phyloP scores from a whole-genome alignment of 129 eudicot species.

The Flaveria ramosissima region DNA sequence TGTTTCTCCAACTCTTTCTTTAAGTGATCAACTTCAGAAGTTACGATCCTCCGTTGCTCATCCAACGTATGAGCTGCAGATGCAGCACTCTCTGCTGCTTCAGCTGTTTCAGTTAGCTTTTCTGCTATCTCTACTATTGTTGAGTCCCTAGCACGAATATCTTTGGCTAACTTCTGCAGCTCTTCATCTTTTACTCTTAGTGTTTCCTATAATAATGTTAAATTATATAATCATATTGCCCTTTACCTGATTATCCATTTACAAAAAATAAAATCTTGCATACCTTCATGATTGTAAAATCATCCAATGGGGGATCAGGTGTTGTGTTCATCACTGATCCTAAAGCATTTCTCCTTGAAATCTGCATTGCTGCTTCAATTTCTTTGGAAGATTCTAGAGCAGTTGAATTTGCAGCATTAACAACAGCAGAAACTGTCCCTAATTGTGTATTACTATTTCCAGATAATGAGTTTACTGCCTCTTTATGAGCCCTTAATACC shows the following conservation, averaged over 20 bases:
- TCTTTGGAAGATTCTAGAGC: constrained; percentile 87
- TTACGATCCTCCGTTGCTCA: constrained; percentile 78
- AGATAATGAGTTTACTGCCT: constrained; percentile 90
- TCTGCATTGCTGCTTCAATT: constrained; percentile 91
- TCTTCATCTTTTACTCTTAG: constrained; percentile 92
- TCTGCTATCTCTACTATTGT: constrained; percentile 85
- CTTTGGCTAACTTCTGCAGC: constrained; percentile 83
- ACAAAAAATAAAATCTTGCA: neutral
- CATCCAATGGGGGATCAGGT: constrained; percentile 81
- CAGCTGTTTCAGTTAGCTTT: constrained; percentile 90
- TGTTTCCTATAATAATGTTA: constrained; percentile 60
- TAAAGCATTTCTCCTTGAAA: constrained; percentile 77
- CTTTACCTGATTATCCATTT: neutral
- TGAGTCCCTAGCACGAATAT: constrained; percentile 85
- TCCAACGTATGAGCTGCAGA: constrained; percentile 96
- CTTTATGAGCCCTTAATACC: constrained; percentile 94
- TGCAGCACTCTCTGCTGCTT: constrained; percentile 92
- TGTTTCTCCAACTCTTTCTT: constrained; percentile 62
- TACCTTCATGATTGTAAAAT: constrained; percentile 91
- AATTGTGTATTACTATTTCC: constrained; percentile 80
- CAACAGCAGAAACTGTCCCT: constrained; percentile 92
- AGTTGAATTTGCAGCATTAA: constrained; percentile 89
- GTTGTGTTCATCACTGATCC: constrained; percentile 64
- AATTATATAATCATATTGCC: neutral
- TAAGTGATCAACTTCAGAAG: constrained; percentile 67